A percentile compares a stretch with the other conserved stretches of the same genome.
These are phyloP conservation scores for Aspergillus niger DNA, from an alignment of 2,329 filamentous ascomycete genomes.

Conservation along the genomic window DNA sequence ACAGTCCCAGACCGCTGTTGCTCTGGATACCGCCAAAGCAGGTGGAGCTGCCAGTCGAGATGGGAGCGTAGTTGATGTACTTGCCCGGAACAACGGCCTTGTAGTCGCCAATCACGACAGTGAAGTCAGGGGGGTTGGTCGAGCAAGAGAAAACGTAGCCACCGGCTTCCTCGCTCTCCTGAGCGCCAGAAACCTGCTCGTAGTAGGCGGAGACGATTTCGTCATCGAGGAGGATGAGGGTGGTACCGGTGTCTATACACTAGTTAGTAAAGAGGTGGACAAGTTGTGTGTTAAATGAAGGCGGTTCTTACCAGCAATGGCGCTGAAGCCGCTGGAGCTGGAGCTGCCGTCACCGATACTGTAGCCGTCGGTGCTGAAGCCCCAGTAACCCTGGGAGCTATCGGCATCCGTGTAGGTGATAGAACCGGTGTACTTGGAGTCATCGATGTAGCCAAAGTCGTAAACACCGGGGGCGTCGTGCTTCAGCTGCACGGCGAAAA, in stretches of 20 bases:
- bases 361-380: conserved; percentile 60
- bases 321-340: conserved; percentile 47
- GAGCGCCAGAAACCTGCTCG: conserved; percentile 55
- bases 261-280: not conserved
- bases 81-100: conserved; percentile 55
- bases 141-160: conserved; percentile 60
- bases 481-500: conserved; percentile 60
- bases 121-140: conserved; percentile 56
- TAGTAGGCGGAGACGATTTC: conserved; percentile 62
- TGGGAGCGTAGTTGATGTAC: conserved; percentile 57
- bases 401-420: conserved; percentile 61
- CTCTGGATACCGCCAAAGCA: conserved; percentile 80
- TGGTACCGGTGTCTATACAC: conserved; percentile 65
- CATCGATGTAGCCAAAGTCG: conserved; percentile 63
- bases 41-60: conserved; percentile 36
- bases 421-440: conserved; percentile 58
- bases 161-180: conserved; percentile 51
- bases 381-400: conserved; percentile 64
- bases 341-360: conserved; percentile 50
- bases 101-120: conserved; percentile 53
- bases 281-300: not conserved
- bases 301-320: conserved; percentile 53
- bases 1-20: conserved; percentile 58
- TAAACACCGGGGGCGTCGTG: conserved; percentile 55
- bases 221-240: conserved; percentile 62